These are phyloP conservation scores for Rhodotorula sphaerocarpa DNA, from an alignment of 768 basidiomycete species.

Conservation along the genomic window DNA sequence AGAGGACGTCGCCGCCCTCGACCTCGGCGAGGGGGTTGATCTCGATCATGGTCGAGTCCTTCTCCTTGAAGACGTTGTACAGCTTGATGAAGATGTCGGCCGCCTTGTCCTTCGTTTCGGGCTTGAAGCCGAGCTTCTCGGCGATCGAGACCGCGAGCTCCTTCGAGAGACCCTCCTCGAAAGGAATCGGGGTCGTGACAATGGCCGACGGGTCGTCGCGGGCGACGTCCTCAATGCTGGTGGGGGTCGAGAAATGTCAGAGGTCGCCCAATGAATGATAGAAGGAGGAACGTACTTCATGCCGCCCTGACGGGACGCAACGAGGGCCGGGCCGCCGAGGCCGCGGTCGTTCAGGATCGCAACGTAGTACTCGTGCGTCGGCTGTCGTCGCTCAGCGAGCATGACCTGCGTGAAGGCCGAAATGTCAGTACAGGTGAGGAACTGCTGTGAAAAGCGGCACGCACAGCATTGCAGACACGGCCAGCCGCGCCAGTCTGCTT, in stretches of 20 bases:
- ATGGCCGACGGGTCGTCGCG: conserved; percentile 89
- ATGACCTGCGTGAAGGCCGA: conserved; percentile 60
- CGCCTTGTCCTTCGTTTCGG: conserved; percentile 64
- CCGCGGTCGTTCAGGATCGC: conserved; percentile 92
- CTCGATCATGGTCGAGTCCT: conserved; percentile 98
- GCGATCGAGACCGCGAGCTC: conserved; percentile 63
- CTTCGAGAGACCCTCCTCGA: conserved; percentile 68
- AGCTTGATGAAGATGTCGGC: conserved; percentile 88
- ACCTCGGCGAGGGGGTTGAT: conserved; percentile 97
- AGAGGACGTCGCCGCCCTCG: conserved; percentile 80
- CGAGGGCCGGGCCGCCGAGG: conserved; percentile 79
- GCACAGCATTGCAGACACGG: conserved; percentile 85
- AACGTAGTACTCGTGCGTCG: conserved; percentile 94
- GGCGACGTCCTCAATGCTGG: conserved; percentile 87
- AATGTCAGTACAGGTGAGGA: not conserved
- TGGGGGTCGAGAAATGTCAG: too few species aligned
- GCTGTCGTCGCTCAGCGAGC: conserved; percentile 89
- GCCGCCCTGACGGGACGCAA: conserved; percentile 87
- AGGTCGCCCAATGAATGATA: too few species aligned
- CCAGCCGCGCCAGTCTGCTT: conserved; percentile 94
- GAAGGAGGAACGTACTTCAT: conserved; percentile 58
- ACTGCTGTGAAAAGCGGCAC: conserved; percentile 40
- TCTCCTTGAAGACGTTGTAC: conserved; percentile 95
- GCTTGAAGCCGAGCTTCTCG: conserved; percentile 81
- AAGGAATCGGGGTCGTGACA: conserved; percentile 86